Conservation (phyloP, 1,284 basidiomycete species). For the Thelephora terrestris region DNA sequence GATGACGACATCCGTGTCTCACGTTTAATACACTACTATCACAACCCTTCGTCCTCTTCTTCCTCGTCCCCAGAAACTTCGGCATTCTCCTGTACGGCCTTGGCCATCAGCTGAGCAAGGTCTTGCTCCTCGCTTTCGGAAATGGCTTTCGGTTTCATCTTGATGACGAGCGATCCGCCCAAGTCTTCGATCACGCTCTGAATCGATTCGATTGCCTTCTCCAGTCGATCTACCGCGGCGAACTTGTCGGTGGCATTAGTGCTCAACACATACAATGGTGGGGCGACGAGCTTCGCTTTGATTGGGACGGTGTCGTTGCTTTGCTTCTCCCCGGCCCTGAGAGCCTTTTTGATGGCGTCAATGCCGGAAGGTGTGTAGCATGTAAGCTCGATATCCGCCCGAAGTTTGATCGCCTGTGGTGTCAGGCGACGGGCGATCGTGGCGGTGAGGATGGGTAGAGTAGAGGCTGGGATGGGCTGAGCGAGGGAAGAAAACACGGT, state of each 20-base stretch:
- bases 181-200: constrained; percentile 75
- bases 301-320: constrained; percentile 91
- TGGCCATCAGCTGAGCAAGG: constrained; percentile 89
- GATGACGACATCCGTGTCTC: not conserved
- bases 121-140: constrained; percentile 97
- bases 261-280: constrained; percentile 91
- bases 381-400: constrained; percentile 95
- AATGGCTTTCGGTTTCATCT: constrained; percentile 99
- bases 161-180: constrained; percentile 83
- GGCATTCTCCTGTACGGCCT: constrained; percentile 84
- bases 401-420: constrained; percentile 97
- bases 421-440: constrained; percentile 95
- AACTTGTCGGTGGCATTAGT: constrained; percentile 97
- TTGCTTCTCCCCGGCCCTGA: constrained; percentile 80
- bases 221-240: constrained; percentile 87
- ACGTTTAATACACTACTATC: constrained; percentile 1
- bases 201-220: constrained; percentile 89
- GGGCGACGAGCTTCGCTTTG: constrained; percentile 95
- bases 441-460: constrained; percentile 60
- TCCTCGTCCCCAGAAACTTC: constrained; percentile 93
- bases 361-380: constrained; percentile 98
- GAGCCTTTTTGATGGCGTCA: constrained; percentile 91
- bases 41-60: constrained; percentile 47
- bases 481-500: constrained; percentile 72
- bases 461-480: constrained; percentile 49